Evolutionary conservation across 2,329 filamentous ascomycete genomes (phyloP).

Genomic region (Rhynchosporium secalis): DNA sequence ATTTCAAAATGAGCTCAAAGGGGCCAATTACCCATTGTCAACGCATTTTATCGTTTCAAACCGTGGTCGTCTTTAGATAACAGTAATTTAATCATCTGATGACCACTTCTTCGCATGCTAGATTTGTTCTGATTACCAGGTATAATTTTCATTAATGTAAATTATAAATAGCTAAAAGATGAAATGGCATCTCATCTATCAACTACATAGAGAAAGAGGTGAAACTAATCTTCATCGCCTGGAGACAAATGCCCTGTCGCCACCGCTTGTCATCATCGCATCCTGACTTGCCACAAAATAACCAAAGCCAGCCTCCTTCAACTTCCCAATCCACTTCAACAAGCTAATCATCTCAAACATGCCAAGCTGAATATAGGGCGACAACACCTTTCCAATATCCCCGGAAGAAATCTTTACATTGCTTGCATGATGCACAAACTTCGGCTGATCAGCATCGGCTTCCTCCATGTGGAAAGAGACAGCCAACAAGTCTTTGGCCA

Average conservation of each 20-base stretch:
- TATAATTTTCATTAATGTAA: too few relatives aligned
- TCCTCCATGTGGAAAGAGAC: neutral
- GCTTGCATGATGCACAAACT: neutral
- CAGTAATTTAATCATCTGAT: too few relatives aligned
- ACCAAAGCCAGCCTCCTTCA: neutral
- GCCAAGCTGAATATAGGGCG: neutral
- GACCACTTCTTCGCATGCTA: too few relatives aligned
- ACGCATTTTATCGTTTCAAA: too few relatives aligned
- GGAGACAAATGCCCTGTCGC: neutral
- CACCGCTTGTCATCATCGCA: neutral
- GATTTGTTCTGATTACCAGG: too few relatives aligned
- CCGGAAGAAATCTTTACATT: neutral
- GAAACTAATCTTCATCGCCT: neutral
- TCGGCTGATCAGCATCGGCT: neutral
- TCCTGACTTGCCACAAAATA: neutral
- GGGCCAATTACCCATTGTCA: too few relatives aligned
- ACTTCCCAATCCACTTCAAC: neutral
- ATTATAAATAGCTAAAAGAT: too few relatives aligned
- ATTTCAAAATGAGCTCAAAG: too few relatives aligned
- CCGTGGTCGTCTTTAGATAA: too few relatives aligned
- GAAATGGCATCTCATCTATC: neutral
- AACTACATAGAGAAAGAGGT: too few relatives aligned
- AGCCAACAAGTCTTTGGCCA: neutral
- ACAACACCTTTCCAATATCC: neutral
- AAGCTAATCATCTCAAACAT: neutral